Base-by-base conservation (phyloP, 2,329 filamentous ascomycete species). In the Cordyceps farinosa region DNA sequence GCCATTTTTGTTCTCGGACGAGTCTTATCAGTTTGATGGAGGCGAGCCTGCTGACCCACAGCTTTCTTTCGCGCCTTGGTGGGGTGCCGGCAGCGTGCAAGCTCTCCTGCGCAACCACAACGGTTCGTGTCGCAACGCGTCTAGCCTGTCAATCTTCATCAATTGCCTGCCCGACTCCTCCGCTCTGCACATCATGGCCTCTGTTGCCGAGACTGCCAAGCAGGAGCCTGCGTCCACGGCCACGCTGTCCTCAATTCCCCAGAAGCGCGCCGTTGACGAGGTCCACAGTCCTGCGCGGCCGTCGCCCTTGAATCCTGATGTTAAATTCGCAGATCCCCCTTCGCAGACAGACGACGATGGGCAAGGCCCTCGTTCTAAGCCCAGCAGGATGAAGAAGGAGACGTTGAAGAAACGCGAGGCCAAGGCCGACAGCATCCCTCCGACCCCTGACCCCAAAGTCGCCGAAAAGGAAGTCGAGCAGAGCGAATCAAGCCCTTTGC, bases 291-390 rank as follows among this genome's bases (percentile, higher is more conserved):
- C 90, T 5, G 82, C 87, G 13, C 81, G 92, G 2, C 86, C 90
- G 3, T 93, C 90, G 11, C 90, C 90, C 34, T 83, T 93, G 66
- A 92, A 92, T 69, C 87, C 87, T 53, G 86, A 89, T 52, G 80
- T 82, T 66, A 84, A 73, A 65, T 68, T 73, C 10, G 71, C 71
- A 48, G 78, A 77, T 61, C 69, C 74, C 3, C 74, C 75, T 29
- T 70, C 73, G 15, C 72, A 77, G 68, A 70, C 74, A 13, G 81
- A 83, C 42, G 83, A 85, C 67, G 81, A 79, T 67, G 65, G 70
- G 10, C 73, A 74, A 29, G 61, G 69, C n/a, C 67, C 67, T 40
- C 72, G 73, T 32, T 69, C 70, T 42, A 78, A 78, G 65, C 77
- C 80, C 42, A 70, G 75, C 15, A 78, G 86, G 38, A 76, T 79